Percentiles rank a stretch among this genome's conserved stretches.
Conservation (phyloP, 1,284 basidiomycete genomes). For the Moesziomyces antarcticus region DNA sequence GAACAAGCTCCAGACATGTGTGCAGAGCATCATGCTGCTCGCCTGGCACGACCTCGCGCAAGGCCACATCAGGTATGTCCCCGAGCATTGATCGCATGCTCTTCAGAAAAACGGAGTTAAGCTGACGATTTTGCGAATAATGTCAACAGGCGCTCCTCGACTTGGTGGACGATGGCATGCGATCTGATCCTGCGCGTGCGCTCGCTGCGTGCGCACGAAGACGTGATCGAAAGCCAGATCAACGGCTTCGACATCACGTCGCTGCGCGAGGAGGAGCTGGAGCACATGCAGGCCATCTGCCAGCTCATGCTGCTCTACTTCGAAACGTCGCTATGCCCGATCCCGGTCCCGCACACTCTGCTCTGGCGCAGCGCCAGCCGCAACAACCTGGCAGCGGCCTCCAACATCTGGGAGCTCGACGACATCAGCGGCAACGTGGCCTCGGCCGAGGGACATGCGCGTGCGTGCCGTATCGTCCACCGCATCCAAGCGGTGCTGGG, state of each 20-base stretch:
- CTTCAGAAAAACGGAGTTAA: background rate
- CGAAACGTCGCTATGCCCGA: constrained; percentile 8
- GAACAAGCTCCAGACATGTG: constrained; percentile 5
- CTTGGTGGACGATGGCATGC: constrained; percentile 22
- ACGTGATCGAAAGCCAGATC: constrained; percentile 3
- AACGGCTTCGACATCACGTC: constrained; percentile 24
- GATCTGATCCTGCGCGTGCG: constrained; percentile 8
- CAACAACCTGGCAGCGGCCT: background rate
- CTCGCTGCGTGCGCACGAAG: constrained; percentile 4
- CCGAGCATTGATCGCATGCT: background rate
- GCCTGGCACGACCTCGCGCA: constrained; percentile 39
- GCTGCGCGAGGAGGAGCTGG: constrained; percentile 25
- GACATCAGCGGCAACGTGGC: constrained; percentile 20
- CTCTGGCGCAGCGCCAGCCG: background rate
- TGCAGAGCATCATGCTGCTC: constrained; percentile 30
- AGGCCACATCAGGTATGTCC: constrained; percentile 24
- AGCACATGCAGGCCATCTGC: constrained; percentile 19
- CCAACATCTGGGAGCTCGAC: constrained; percentile 21
- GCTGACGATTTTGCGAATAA: background rate
- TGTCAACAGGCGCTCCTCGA: constrained; percentile 18
- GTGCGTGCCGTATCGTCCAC: background rate
- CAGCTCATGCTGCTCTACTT: constrained; percentile 32
- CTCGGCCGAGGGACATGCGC: background rate
- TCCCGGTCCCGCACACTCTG: background rate
- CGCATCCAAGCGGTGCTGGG: constrained; percentile 8